Percentiles rank a stretch among this genome's conserved stretches.
These are phyloP conservation scores for Fusarium miscanthi DNA, from an alignment of 2,329 filamentous ascomycete species.

Conservation along the genomic window DNA sequence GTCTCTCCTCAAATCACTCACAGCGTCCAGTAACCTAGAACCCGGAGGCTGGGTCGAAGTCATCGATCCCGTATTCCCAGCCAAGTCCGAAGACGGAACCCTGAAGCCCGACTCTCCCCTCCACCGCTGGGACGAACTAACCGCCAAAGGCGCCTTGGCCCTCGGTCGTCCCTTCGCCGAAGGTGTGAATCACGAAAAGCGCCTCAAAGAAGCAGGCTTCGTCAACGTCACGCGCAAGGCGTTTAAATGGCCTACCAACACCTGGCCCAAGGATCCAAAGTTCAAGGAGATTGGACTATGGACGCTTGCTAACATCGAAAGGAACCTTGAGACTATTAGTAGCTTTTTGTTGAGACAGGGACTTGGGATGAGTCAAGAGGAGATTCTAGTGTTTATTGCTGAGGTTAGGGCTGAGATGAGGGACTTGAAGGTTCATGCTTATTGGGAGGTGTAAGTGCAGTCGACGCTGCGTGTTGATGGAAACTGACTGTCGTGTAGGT, in stretches of 20 bases:
- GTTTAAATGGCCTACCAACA: conserved; percentile 26
- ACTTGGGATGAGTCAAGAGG: conserved; percentile 16
- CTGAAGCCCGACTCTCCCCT: conserved; percentile 5
- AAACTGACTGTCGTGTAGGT: background rate
- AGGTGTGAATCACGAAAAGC: conserved; percentile 9
- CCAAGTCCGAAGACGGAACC: conserved; percentile 29
- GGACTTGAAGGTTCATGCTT: conserved; percentile 6
- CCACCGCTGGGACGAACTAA: conserved; percentile 24
- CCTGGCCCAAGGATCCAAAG: conserved; percentile 26
- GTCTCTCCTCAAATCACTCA: rapidly evolving
- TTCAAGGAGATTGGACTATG: conserved; percentile 24
- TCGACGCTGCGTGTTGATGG: rapidly evolving
- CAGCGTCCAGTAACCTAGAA: background rate
- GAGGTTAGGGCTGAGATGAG: conserved; percentile 24
- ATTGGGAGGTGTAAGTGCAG: conserved; percentile 25
- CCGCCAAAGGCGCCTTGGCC: conserved; percentile 4
- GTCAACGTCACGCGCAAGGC: background rate
- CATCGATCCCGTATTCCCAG: conserved; percentile 28
- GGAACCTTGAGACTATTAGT: conserved; percentile 15
- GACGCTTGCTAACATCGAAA: conserved; percentile 22
- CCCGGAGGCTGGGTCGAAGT: conserved; percentile 36
- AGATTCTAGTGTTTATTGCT: conserved; percentile 9
- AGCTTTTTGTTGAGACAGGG: conserved; percentile 5
- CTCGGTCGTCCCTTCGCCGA: conserved; percentile 14
- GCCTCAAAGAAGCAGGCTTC: conserved; percentile 14